These are phyloP conservation scores for Xylaria longipes DNA, from an alignment of 495 filamentous ascomycete genomes.

Conservation along the genomic window DNA sequence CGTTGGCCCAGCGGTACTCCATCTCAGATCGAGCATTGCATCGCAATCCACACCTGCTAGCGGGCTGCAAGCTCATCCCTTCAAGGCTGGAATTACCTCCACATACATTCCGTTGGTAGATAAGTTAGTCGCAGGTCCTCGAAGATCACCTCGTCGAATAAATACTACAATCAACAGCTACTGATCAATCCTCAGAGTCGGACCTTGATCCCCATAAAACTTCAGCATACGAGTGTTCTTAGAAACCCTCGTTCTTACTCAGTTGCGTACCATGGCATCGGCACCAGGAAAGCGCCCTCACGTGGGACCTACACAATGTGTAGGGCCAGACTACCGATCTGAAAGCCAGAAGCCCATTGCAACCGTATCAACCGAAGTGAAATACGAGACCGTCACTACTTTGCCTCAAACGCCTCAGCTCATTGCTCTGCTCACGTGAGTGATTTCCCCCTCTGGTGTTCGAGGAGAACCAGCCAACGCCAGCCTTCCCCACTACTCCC, in stretches of 20 bases:
- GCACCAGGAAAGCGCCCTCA: slow-evolving; percentile 32
- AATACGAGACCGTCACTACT: slow-evolving; percentile 85
- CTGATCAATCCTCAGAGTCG: background rate
- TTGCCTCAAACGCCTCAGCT: slow-evolving; percentile 94
- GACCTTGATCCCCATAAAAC: background rate
- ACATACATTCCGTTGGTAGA: background rate
- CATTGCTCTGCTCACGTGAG: slow-evolving; percentile 96
- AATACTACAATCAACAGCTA: background rate
- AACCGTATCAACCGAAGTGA: slow-evolving; percentile 84
- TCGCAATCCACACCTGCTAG: background rate
- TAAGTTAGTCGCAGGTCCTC: slow-evolving; percentile 1
- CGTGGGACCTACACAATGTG: slow-evolving; percentile 68
- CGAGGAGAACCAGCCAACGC: background rate
- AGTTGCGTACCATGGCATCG: slow-evolving; percentile 26
- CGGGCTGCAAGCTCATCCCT: background rate
- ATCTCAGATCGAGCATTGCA: background rate
- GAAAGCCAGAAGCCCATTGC: slow-evolving; percentile 83
- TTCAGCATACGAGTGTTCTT: background rate
- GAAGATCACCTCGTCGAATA: slow-evolving; percentile 1
- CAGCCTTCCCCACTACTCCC: background rate
- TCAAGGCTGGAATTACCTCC: background rate
- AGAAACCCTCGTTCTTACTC: background rate
- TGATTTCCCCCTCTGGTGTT: slow-evolving; percentile 36
- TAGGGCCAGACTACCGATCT: slow-evolving; percentile 80
- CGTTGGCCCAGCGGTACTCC: background rate